Percentiles rank a stretch among this genome's conserved stretches.
Evolutionary conservation across 1,139 yeast genomes (phyloP).

Genomic region (Saccharomyces hybrid): DNA sequence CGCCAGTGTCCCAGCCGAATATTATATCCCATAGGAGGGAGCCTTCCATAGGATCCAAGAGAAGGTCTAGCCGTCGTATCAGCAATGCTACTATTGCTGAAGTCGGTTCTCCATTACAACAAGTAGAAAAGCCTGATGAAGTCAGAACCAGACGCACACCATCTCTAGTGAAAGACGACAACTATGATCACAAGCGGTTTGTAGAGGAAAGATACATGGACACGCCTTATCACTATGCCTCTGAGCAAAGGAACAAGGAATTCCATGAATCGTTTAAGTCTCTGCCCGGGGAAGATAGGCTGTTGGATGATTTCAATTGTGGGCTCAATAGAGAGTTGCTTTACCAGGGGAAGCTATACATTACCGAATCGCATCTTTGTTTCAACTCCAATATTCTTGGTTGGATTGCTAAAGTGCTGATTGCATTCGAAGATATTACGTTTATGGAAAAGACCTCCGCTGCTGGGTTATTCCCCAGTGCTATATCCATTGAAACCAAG

Average conservation of each 20-base stretch:
- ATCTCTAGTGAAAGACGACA: background rate
- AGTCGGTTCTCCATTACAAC: constrained; percentile 4
- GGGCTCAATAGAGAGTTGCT: constrained; percentile 84
- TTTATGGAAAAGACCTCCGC: constrained; percentile 76
- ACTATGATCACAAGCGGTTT: constrained; percentile 34
- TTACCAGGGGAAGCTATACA: constrained; percentile 83
- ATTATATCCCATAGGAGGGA: constrained; percentile 17
- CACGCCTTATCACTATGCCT: constrained; percentile 49
- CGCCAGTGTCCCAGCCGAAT: constrained; percentile 8
- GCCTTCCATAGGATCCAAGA: constrained; percentile 8
- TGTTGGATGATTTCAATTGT: constrained; percentile 85
- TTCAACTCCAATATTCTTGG: constrained; percentile 90
- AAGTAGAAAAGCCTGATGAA: constrained; percentile 9
- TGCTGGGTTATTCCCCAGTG: constrained; percentile 90
- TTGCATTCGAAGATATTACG: constrained; percentile 64
- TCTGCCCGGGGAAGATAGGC: constrained; percentile 61
- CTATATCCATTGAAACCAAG: constrained; percentile 65
- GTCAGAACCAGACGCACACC: constrained; percentile 5
- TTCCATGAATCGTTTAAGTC: constrained; percentile 72
- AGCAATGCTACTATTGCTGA: constrained; percentile 2
- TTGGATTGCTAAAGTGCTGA: constrained; percentile 77
- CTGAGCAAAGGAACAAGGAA: constrained; percentile 62
- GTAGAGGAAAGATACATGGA: constrained; percentile 37
- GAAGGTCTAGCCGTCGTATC: constrained; percentile 5
- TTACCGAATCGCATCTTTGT: constrained; percentile 74